Base-by-base conservation (phyloP, 495 filamentous ascomycete genomes). In the Penicillium cosmopolitanum region DNA sequence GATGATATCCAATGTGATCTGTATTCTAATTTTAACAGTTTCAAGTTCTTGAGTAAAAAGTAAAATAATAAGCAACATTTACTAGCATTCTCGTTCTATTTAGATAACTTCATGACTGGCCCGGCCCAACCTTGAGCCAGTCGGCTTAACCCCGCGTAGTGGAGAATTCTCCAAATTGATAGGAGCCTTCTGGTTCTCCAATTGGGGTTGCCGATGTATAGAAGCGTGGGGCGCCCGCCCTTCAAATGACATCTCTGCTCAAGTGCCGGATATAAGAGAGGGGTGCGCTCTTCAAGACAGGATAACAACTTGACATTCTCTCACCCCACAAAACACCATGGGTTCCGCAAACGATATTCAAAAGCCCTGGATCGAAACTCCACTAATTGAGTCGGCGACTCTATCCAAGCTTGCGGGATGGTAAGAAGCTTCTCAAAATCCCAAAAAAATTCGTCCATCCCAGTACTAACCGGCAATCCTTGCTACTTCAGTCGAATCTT, bases 401-500 rank as follows among this genome's bases (percentile, higher is more conserved):
- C 77, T 94, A 15, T 92, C 89, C 25, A 79, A 82, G 61, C 77
- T 75, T 18, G 88, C 87, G 35, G 89, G 89, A 63, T 93, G 89
- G 87, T 90, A 73, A 66, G 78, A 40, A 40, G 10, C 4, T 15
- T 40, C 12, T 8, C 28, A 23, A 3, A 3, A 4, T 38, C 12
- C 51, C 56, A 46, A 58, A 25, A 38, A n/a, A n/a, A 12, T 12
- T 13, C 15, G 36, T 5, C 11, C 12, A 13, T 12, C 9, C 36
- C 38, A 31, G 9, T 40, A 33, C 16, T 16, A 0, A 44, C 15
- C 16, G 5, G 12, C 11, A 40, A 48, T 13, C 2, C 19, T 28
- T 13, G 10, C 23, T 48, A 25, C 10, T 46, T n/a, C 60, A 89
- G 86, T 69, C 82, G 84, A 68, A 83, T 98, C 66, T 93, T 88